Conservation (phyloP, 805 yeast genomes). For the Starmerella ratchasimensis region DNA sequence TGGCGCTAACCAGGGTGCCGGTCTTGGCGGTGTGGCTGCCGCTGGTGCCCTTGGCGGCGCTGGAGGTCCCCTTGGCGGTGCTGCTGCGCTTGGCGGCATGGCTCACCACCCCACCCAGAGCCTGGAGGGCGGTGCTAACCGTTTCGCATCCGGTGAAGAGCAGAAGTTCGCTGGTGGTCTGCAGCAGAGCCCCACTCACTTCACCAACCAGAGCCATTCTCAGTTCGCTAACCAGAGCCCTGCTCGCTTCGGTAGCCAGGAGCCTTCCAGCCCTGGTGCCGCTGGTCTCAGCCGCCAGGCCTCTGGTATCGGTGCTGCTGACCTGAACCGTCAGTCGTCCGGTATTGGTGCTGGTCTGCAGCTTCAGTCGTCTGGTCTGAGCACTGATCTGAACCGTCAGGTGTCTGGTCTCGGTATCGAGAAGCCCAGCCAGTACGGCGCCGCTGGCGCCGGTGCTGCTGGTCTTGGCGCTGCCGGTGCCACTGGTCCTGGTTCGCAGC, state of each 20-base stretch:
- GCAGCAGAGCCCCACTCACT: too few species aligned
- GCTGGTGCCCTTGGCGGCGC: too few species aligned
- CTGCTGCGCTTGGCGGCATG: too few species aligned
- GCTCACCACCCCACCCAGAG: too few species aligned
- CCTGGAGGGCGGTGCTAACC: too few species aligned
- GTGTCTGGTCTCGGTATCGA: conserved; percentile 8
- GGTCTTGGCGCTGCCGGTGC: neutral
- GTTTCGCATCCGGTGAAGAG: too few species aligned
- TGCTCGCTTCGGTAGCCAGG: neutral
- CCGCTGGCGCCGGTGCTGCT: conserved; percentile 5
- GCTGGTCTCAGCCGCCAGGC: neutral
- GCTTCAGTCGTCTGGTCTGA: conserved; percentile 4
- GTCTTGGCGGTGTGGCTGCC: neutral
- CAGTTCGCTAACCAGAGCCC: too few species aligned
- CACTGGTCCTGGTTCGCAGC: conserved; percentile 1
- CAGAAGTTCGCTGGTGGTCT: too few species aligned
- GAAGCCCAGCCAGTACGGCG: too few species aligned
- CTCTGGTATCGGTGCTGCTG: neutral
- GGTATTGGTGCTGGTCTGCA: neutral
- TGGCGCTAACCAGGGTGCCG: conserved; percentile 2
- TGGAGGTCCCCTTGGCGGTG: too few species aligned
- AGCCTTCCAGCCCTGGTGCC: neutral
- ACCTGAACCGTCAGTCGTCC: neutral
- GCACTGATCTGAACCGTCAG: neutral
- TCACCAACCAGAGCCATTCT: too few species aligned